A percentile compares a stretch with the other conserved stretches of the same genome.
Conservation (phyloP, 768 basidiomycete genomes). For the Mycena rosella region DNA sequence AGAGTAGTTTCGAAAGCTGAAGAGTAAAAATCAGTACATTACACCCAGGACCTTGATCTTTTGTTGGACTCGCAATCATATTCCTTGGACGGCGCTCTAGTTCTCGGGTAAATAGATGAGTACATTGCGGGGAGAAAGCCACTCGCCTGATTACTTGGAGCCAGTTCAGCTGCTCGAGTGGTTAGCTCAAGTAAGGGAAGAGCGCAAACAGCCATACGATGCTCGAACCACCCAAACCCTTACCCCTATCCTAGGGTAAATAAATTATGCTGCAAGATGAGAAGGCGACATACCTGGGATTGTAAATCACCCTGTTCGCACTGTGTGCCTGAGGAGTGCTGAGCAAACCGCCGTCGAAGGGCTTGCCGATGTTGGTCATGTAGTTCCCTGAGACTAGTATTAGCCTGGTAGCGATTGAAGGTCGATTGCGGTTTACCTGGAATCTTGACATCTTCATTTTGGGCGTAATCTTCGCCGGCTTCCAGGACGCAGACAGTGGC, state of each 20-base stretch:
- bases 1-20: conserved; percentile 4
- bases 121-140: neutral
- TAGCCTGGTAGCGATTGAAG: neutral
- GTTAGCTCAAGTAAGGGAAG: neutral
- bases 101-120: neutral
- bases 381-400: conserved; percentile 17
- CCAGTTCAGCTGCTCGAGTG: conserved; percentile 15
- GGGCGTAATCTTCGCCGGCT: conserved; percentile 35
- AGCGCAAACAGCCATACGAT: neutral
- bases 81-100: conserved; percentile 12
- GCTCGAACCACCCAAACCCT: conserved; percentile 20
- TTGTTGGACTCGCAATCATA: conserved; percentile 9
- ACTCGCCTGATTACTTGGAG: conserved; percentile 11
- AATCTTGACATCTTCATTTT: conserved; percentile 18
- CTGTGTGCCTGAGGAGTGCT: conserved; percentile 7
- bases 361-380: conserved; percentile 19
- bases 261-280: neutral
- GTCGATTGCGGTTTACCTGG: conserved; percentile 9
- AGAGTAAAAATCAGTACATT: neutral
- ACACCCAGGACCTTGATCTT: neutral
- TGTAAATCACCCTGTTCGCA: conserved; percentile 3
- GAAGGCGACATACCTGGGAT: neutral
- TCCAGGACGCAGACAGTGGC: conserved; percentile 52
- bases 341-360: conserved; percentile 15
- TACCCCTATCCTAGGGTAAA: neutral